These are phyloP conservation scores for Tuber magnatum DNA, from an alignment of 495 filamentous ascomycete species.

Conservation along the genomic window DNA sequence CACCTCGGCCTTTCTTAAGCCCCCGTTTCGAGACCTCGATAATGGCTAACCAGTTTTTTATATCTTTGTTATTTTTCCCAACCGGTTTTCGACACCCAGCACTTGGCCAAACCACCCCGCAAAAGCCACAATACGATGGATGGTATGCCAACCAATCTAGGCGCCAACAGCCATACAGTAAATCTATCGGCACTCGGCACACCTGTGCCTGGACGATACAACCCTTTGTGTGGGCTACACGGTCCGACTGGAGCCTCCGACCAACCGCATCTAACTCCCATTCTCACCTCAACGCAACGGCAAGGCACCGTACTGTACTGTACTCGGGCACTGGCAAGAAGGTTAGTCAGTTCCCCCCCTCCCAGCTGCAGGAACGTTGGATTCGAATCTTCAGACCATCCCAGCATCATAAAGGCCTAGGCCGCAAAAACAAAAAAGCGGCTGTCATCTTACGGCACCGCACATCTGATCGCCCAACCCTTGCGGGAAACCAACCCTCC, in stretches of 20 bases:
- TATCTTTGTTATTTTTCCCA: background rate
- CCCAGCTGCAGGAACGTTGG: constrained; percentile 19
- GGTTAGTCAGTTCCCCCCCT: background rate
- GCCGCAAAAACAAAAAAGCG: background rate
- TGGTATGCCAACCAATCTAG: background rate
- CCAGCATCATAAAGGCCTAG: background rate
- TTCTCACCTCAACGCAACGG: background rate
- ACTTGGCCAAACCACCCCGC: background rate
- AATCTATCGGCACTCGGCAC: background rate
- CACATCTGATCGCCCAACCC: background rate
- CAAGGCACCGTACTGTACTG: no score
- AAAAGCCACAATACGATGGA: constrained; percentile 1
- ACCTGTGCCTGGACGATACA: background rate
- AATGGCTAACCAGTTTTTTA: background rate
- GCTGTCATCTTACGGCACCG: background rate
- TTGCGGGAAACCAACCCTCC: background rate
- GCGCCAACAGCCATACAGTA: background rate
- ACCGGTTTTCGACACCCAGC: background rate
- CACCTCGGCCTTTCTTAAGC: background rate
- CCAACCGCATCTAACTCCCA: background rate
- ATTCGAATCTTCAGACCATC: background rate
- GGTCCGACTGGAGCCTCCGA: background rate
- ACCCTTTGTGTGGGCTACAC: background rate
- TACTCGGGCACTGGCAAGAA: no score
- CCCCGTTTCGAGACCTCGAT: background rate